Conservation (phyloP, 768 basidiomycete species). For the Jaapia argillacea region DNA sequence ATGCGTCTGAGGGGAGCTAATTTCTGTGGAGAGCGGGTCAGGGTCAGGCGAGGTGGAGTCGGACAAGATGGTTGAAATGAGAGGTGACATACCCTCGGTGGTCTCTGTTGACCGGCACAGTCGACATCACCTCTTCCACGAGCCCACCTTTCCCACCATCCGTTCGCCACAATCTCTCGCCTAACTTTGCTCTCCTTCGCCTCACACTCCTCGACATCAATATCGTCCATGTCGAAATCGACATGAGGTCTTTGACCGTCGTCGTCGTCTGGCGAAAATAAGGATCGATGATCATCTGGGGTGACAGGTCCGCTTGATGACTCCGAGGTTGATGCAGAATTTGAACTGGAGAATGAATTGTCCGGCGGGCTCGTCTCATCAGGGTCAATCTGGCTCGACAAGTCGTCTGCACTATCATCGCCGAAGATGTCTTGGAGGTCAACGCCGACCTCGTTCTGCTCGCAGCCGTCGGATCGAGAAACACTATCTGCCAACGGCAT, state of each 20-base stretch:
- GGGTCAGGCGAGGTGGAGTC: too few relatives aligned
- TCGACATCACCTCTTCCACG: conserved; percentile 11
- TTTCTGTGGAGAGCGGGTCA: too few relatives aligned
- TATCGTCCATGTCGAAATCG: conserved; percentile 2
- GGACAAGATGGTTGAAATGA: too few relatives aligned
- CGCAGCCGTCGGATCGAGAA: background rate
- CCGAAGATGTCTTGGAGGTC: conserved; percentile 36
- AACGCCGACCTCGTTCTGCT: conserved; percentile 16
- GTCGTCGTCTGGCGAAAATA: background rate
- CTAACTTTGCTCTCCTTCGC: conserved; percentile 20
- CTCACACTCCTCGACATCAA: conserved; percentile 8
- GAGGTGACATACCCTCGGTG: too few relatives aligned
- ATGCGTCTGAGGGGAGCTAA: conserved; percentile 26
- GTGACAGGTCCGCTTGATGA: conserved; percentile 24
- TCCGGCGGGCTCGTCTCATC: conserved; percentile 21
- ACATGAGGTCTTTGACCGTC: conserved; percentile 1
- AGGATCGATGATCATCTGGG: conserved; percentile 11
- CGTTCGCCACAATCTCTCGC: conserved; percentile 28
- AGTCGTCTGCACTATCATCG: conserved; percentile 27
- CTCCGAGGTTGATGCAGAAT: conserved; percentile 12
- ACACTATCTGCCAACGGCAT: too few relatives aligned
- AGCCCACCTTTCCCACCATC: conserved; percentile 45
- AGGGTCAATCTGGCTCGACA: conserved; percentile 34
- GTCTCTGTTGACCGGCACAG: conserved; percentile 6
- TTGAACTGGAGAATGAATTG: conserved; percentile 10